Percentiles rank a stretch among this genome's conserved stretches.
Evolutionary conservation across 768 basidiomycete genomes (phyloP).

Genomic region (Favolaschia claudopus): DNA sequence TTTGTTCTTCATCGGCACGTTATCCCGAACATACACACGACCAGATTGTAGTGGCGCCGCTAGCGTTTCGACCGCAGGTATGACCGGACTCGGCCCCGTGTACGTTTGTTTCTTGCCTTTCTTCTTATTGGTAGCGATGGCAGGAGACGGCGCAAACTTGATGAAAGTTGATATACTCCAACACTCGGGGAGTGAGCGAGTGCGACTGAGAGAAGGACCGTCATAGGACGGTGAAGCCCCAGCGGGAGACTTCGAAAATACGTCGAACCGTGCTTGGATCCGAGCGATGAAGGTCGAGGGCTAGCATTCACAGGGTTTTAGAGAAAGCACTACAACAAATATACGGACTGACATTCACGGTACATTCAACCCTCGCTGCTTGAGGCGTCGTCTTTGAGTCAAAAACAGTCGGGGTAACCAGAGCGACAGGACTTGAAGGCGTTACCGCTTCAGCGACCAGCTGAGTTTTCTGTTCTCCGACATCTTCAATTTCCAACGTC

Average conservation of each 20-base stretch:
- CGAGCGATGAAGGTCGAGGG: neutral
- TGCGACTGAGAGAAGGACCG: conserved; percentile 4
- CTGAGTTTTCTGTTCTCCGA: neutral
- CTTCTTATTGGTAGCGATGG: conserved; percentile 1
- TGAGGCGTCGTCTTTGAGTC: too few relatives aligned
- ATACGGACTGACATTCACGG: too few relatives aligned
- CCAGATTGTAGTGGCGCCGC: conserved; percentile 19
- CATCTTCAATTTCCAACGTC: neutral
- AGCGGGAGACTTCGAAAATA: neutral
- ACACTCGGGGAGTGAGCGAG: conserved; percentile 9
- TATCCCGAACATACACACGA: conserved; percentile 4
- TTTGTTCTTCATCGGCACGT: neutral
- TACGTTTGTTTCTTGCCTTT: neutral
- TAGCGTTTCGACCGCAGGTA: conserved; percentile 6
- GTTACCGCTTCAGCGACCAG: too few relatives aligned
- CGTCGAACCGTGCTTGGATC: neutral
- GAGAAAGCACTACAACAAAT: neutral
- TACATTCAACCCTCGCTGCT: too few relatives aligned
- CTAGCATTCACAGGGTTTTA: neutral
- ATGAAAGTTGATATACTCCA: conserved; percentile 20
- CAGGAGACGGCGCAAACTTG: conserved; percentile 7
- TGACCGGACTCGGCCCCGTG: neutral
- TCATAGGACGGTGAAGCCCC: neutral
- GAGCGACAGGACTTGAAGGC: too few relatives aligned
- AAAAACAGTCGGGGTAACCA: too few relatives aligned